Evolutionary conservation across 2,329 filamentous ascomycete species (phyloP), one percentile per base, ranked within the genome.

Genomic region (Aspergillus persii): DNA sequence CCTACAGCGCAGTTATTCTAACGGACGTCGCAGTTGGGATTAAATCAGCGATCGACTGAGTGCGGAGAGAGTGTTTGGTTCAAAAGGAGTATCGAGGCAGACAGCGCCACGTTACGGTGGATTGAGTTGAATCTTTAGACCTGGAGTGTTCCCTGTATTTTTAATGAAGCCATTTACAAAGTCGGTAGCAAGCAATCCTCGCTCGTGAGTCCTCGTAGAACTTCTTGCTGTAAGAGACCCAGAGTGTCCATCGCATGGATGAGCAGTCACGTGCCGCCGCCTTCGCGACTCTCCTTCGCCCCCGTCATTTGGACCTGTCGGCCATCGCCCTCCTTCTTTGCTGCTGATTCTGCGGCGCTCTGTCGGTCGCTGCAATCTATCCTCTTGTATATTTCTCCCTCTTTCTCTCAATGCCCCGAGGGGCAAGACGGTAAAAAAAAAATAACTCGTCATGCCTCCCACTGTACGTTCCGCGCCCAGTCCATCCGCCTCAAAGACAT

Each of bases 401-500:
- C 48, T 29, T 57, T 57, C 31, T 36, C 55, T n/a, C 47, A 65
- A 33, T 26, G 44, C 30, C 27, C 51, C 49, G 56, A 36, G 54
- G 44, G 51, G 56, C 39, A 57, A 61, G 52, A 59, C 52, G 53
- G 50, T 39, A 54, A 52, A 23, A 23, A 23, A 23, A 23, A 50
- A 41, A 36, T 59, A 56, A 50, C 63, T 66, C 57, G 69, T 51
- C 52, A 74, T 74, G 72, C 71, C 72, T 60, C 71, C 72, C 11
- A 73, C 70, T 58, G 72, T 74, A 71, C 58, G 72, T 72, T 54
- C 56, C 54, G 51, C 54, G 48, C 39, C 51, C 30, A 26, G 30
- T 23, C 48, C 41, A 31, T 50, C 47, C 49, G 27, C 33, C n/a
- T 46, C 7, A 41, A 41, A 15, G 5, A 23, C 6, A 1, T 33